These are phyloP conservation scores for Paramecium caudatum DNA, from an alignment of 73 alveolate genomes.

Conservation along the genomic window DNA sequence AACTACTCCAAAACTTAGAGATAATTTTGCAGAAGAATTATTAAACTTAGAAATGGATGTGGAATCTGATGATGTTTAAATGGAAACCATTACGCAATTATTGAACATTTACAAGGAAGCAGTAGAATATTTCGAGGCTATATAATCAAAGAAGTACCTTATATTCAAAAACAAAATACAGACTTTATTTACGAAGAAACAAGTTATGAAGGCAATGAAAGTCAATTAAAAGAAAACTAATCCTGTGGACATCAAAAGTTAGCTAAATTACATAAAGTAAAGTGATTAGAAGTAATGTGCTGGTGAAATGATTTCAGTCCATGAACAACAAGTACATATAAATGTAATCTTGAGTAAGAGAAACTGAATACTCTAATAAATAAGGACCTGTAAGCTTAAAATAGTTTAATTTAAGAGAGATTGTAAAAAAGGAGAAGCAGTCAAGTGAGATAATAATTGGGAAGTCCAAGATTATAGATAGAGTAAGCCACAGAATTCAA, in stretches of 20 bases:
- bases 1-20: constrained; percentile 5
- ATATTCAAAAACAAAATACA: constrained; percentile 58
- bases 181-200: constrained; percentile 13
- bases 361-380: neutral
- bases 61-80: constrained; percentile 42
- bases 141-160: constrained; percentile 42
- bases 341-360: constrained; percentile 18
- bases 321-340: neutral
- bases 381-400: constrained; percentile 14
- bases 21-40: constrained; percentile 55
- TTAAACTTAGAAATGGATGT: constrained; percentile 61
- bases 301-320: neutral
- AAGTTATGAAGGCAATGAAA: neutral
- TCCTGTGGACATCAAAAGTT: neutral
- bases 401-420: neutral
- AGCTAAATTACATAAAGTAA: neutral
- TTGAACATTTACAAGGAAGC: constrained; percentile 52
- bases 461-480: neutral
- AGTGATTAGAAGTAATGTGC: neutral
- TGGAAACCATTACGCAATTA: constrained; percentile 51
- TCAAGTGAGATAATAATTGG: neutral
- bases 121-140: constrained; percentile 61
- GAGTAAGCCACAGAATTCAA: neutral
- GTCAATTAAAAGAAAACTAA: neutral
- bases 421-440: constrained; percentile 32